phyloP scores from a whole-genome alignment of 805 yeast genomes.

The Metschnikowia reukaufii region DNA sequence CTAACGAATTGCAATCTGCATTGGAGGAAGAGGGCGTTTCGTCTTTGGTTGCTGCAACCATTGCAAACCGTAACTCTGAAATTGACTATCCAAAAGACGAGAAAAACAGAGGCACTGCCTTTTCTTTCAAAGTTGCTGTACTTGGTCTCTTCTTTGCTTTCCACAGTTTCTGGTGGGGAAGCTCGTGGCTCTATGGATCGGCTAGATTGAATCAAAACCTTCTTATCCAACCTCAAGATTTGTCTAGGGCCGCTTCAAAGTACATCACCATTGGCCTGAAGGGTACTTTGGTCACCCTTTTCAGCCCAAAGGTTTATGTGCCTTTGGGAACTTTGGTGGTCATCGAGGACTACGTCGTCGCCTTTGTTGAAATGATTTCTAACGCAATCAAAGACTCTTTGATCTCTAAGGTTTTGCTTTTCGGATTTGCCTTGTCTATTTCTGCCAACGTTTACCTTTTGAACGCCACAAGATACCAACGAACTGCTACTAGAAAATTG shows the following conservation, averaged over 20 bases:
- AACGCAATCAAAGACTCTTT: conserved; percentile 75
- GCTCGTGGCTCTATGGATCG: conserved; percentile 58
- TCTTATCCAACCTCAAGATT: conserved; percentile 22
- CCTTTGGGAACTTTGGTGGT: conserved; percentile 57
- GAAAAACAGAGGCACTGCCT: conserved; percentile 37
- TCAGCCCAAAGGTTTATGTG: conserved; percentile 56
- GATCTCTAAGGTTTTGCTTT: conserved; percentile 72
- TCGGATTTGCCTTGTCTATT: conserved; percentile 71
- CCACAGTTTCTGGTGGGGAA: conserved; percentile 67
- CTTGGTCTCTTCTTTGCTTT: conserved; percentile 58
- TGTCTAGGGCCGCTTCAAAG: conserved; percentile 44
- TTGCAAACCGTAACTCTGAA: conserved; percentile 51
- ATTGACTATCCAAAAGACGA: conserved; percentile 26
- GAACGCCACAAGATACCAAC: conserved; percentile 76
- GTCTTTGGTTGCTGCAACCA: conserved; percentile 63
- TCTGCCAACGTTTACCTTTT: conserved; percentile 81
- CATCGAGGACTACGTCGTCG: conserved; percentile 59
- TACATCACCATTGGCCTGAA: conserved; percentile 45
- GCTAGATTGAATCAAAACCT: conserved; percentile 12
- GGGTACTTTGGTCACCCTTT: conserved; percentile 58
- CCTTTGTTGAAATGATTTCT: conserved; percentile 55
- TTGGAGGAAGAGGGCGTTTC: conserved; percentile 92
- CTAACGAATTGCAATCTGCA: conserved; percentile 71
- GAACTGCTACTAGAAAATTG: conserved; percentile 43
- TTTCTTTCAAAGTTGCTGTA: conserved; percentile 59